These are phyloP conservation scores for Komagataella phaffii DNA, from an alignment of 805 yeast species.

Conservation along the genomic window DNA sequence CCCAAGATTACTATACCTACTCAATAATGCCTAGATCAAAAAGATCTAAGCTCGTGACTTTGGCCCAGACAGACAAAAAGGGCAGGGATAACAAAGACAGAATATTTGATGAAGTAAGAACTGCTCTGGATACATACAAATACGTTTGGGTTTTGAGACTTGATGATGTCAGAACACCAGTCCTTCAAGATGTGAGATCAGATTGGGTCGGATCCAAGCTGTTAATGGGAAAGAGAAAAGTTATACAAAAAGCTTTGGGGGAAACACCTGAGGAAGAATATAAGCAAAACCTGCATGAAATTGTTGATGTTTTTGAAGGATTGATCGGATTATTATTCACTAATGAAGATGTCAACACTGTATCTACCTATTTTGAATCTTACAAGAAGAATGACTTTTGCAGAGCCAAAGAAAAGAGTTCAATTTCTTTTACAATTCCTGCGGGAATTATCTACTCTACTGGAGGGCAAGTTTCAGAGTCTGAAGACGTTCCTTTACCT, in stretches of 20 bases:
- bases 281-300: constrained; percentile 65
- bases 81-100: constrained; percentile 87
- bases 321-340: constrained; percentile 84
- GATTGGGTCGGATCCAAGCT: constrained; percentile 90
- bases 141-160: constrained; percentile 78
- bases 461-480: constrained; percentile 83
- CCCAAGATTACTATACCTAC: neutral
- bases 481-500: constrained; percentile 93
- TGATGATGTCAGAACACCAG: constrained; percentile 92
- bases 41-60: constrained; percentile 90
- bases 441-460: constrained; percentile 87
- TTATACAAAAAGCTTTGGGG: constrained; percentile 87
- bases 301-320: constrained; percentile 55
- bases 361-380: constrained; percentile 71
- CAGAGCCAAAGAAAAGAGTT: constrained; percentile 77
- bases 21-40: constrained; percentile 85
- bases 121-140: constrained; percentile 60
- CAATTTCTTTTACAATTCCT: constrained; percentile 76
- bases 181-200: constrained; percentile 80
- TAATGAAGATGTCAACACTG: constrained; percentile 79
- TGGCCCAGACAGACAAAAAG: constrained; percentile 93
- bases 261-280: constrained; percentile 81
- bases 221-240: constrained; percentile 85
- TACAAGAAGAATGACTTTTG: constrained; percentile 75
- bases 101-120: constrained; percentile 83